A percentile compares a stretch with the other conserved stretches of the same genome.
Conservation (phyloP, 192 early-diverging fungal species). For the Backusella tuberculispora region DNA sequence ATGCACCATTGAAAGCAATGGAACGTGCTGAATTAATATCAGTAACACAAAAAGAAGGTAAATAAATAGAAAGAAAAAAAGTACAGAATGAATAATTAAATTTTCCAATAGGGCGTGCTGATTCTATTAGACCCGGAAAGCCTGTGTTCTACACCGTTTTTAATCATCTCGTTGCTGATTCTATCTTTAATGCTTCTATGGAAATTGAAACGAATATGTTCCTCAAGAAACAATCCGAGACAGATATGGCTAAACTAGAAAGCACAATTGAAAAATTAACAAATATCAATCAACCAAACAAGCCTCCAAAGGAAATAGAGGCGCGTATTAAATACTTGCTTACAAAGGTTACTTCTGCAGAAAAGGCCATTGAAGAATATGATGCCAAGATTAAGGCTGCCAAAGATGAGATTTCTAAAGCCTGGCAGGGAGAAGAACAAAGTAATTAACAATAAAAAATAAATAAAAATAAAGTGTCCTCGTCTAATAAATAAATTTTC, state of each 20-base stretch:
- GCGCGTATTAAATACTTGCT: slow-evolving; percentile 29
- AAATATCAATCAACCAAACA: slow-evolving; percentile 56
- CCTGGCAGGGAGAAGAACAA: slow-evolving; percentile 19
- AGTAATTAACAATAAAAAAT: background rate
- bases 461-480: slow-evolving; percentile 2
- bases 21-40: slow-evolving; percentile 90
- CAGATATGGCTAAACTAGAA: slow-evolving; percentile 66
- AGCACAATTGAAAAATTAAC: slow-evolving; percentile 58
- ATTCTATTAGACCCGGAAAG: slow-evolving; percentile 76
- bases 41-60: slow-evolving; percentile 76
- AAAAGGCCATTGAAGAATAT: slow-evolving; percentile 34
- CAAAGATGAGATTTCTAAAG: slow-evolving; percentile 30
- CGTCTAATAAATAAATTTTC: background rate
- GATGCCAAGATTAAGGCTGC: slow-evolving; percentile 29
- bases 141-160: slow-evolving; percentile 88
- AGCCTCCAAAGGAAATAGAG: slow-evolving; percentile 60
- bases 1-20: slow-evolving; percentile 79
- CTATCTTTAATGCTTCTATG: slow-evolving; percentile 81
- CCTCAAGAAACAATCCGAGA: slow-evolving; percentile 59
- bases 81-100: background rate
- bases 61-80: background rate
- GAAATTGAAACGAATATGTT: slow-evolving; percentile 65
- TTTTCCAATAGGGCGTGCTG: slow-evolving; percentile 69
- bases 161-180: slow-evolving; percentile 69
- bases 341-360: slow-evolving; percentile 17